Percentiles rank a stretch among this genome's conserved stretches.
These are phyloP conservation scores for Pythium brassicae DNA, from an alignment of 352 stramenopile genomes.

Conservation along the genomic window DNA sequence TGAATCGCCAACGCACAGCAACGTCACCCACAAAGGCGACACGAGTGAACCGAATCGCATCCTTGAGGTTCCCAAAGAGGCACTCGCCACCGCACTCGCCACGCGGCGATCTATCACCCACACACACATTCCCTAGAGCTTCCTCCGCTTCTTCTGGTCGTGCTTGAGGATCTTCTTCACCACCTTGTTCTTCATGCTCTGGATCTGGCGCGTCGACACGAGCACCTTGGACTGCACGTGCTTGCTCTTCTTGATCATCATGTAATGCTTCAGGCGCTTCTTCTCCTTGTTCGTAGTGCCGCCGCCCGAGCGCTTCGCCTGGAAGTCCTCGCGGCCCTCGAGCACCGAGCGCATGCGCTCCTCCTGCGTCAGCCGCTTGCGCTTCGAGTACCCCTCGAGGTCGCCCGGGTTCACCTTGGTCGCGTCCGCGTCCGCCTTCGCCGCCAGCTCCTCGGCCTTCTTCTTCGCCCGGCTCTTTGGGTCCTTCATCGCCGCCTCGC, in stretches of 20 bases:
- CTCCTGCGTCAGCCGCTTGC: conserved; percentile 86
- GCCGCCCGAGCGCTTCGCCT: conserved; percentile 89
- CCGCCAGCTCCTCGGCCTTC: conserved; percentile 72
- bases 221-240: conserved; percentile 87
- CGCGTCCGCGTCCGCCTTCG: conserved; percentile 35
- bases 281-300: conserved; percentile 98
- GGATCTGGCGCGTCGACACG: conserved; percentile 79
- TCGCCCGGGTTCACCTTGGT: conserved; percentile 77
- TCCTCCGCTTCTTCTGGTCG: conserved; percentile 75
- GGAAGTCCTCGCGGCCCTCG: conserved; percentile 89
- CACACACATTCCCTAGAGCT: conserved; percentile 25
- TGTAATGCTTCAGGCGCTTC: conserved; percentile 96
- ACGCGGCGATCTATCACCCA: background rate
- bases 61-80: no score
- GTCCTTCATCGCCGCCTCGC: conserved; percentile 72
- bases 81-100: no score
- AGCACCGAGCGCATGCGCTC: conserved; percentile 81
- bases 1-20: no score
- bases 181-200: conserved; percentile 67
- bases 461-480: conserved; percentile 75
- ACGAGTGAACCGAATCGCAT: no score
- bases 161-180: conserved; percentile 89
- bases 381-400: conserved; percentile 86
- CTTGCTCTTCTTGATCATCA: conserved; percentile 96
- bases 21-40: no score